Evolutionary conservation across 495 filamentous ascomycete species (phyloP).

Genomic region (Penicillium cosmopolitanum): DNA sequence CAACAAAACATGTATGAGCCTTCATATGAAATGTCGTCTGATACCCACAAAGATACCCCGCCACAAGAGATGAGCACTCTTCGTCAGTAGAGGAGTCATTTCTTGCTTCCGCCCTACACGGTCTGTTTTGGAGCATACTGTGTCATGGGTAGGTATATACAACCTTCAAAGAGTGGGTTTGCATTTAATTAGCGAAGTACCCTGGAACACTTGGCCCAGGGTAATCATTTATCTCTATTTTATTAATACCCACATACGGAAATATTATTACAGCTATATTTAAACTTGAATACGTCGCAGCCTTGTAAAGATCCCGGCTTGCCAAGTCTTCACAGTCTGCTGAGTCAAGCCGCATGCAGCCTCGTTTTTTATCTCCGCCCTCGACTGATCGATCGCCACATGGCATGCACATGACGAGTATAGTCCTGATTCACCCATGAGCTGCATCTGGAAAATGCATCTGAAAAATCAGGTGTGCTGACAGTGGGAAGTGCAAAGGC

Average conservation of each 20-base stretch:
- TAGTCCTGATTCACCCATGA: neutral
- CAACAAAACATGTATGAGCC: neutral
- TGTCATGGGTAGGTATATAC: neutral
- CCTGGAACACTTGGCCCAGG: neutral
- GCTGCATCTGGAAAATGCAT: neutral
- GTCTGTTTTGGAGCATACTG: neutral
- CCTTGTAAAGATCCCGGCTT: neutral
- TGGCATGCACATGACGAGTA: neutral
- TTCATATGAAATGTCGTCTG: neutral
- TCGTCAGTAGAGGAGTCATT: neutral
- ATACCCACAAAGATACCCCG: neutral
- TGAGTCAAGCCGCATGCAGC: neutral
- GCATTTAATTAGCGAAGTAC: conserved; percentile 3
- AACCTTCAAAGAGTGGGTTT: neutral
- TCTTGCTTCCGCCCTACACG: neutral
- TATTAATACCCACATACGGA: neutral
- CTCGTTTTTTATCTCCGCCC: neutral
- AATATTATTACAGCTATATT: neutral
- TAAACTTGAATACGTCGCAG: too few relatives aligned
- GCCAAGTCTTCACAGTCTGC: neutral
- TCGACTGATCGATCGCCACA: neutral
- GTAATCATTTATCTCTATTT: neutral
- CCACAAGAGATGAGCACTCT: neutral
- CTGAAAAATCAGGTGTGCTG: neutral
- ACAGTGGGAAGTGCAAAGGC: neutral